phyloP scores from a whole-genome alignment of 106 monocot species.

The Iris macrosiphon region DNA sequence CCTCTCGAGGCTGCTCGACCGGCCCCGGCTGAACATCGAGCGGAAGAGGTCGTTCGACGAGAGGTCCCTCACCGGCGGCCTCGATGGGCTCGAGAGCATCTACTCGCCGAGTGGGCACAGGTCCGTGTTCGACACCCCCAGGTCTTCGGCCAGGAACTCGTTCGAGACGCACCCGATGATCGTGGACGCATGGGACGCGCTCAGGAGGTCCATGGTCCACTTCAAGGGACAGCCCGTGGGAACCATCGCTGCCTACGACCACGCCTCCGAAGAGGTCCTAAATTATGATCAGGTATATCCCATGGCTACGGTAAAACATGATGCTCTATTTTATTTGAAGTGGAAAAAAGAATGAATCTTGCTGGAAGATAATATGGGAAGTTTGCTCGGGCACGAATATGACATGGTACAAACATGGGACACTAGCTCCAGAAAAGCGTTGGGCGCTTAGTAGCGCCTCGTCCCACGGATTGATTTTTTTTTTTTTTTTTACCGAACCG shows the following conservation, averaged over 20 bases:
- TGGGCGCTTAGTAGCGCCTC: too few relatives aligned
- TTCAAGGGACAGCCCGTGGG: constrained; percentile 36
- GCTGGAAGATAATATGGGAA: too few relatives aligned
- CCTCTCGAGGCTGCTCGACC: constrained; percentile 24
- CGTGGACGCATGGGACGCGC: constrained; percentile 39
- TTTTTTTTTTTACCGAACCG: too few relatives aligned
- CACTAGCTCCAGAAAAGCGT: too few relatives aligned
- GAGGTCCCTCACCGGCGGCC: constrained; percentile 24
- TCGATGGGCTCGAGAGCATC: constrained; percentile 29
- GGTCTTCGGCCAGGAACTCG: constrained; percentile 28
- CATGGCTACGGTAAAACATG: not conserved
- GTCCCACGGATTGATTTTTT: too few relatives aligned
- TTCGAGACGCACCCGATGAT: constrained; percentile 44
- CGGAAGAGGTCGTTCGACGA: constrained; percentile 61
- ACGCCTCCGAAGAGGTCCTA: constrained; percentile 35
- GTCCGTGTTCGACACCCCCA: constrained; percentile 35
- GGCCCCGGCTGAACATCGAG: constrained; percentile 50
- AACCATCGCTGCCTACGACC: constrained; percentile 42
- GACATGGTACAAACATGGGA: too few relatives aligned
- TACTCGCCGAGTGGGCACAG: constrained; percentile 32
- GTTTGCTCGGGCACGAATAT: too few relatives aligned
- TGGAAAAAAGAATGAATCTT: not conserved
- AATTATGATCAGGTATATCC: constrained; percentile 45
- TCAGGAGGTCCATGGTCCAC: constrained; percentile 28
- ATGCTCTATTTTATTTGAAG: not conserved